phyloP scores from a whole-genome alignment of 768 basidiomycete genomes.

The Lentinula lateritia region DNA sequence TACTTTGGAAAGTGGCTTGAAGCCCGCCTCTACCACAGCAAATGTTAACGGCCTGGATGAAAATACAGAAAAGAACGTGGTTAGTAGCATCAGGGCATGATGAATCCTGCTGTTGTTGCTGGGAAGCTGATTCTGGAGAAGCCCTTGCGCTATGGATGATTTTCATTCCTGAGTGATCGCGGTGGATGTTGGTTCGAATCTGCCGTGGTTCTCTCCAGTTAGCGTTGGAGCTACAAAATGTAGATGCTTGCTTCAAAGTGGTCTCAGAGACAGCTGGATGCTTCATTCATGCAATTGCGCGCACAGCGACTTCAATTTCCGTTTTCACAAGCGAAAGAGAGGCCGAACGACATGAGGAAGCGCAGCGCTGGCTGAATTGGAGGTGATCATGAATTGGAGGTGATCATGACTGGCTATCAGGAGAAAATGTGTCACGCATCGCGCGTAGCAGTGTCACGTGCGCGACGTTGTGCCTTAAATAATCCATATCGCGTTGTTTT shows the following conservation, averaged over 20 bases:
- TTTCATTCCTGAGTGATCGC: not conserved
- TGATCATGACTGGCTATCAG: not conserved
- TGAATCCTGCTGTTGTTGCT: not conserved
- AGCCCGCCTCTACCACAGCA: not conserved
- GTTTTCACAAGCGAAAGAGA: not conserved
- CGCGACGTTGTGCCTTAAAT: not conserved
- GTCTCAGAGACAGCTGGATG: not conserved
- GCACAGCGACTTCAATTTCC: not conserved
- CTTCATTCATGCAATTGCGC: not conserved
- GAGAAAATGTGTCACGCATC: not conserved
- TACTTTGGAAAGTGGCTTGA: not conserved
- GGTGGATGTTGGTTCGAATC: not conserved
- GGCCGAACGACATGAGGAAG: not conserved
- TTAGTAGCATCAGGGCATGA: not conserved
- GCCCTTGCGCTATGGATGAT: not conserved
- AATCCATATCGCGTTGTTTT: not conserved
- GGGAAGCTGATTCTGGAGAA: not conserved
- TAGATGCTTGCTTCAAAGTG: not conserved
- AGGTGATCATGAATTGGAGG: no score
- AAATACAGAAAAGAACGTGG: slow-evolving; percentile 4
- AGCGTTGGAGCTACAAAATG: not conserved
- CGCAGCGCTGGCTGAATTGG: not conserved
- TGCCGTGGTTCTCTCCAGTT: not conserved
- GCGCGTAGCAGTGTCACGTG: not conserved
- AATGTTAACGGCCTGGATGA: not conserved